These are phyloP conservation scores for Colletotrichum incanum DNA, from an alignment of 2,329 filamentous ascomycete species.

Conservation along the genomic window DNA sequence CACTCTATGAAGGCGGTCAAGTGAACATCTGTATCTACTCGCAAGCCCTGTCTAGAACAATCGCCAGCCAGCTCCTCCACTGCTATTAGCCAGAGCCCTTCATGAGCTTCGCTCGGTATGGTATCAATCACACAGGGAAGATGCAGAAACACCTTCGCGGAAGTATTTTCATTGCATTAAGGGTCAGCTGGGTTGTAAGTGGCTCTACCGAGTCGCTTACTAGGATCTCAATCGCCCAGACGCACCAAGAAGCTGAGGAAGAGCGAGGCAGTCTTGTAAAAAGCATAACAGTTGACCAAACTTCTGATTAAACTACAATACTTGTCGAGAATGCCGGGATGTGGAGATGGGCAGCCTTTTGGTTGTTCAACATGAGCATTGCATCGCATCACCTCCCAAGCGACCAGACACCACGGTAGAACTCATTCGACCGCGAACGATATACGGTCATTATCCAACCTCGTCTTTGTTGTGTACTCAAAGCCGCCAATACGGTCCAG, in stretches of 20 bases:
- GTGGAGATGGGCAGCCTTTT: neutral
- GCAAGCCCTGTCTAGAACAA: neutral
- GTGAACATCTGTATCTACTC: neutral
- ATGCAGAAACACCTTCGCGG: neutral
- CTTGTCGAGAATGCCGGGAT: neutral
- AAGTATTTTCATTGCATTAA: neutral
- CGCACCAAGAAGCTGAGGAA: neutral
- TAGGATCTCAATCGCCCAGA: no score
- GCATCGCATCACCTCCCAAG: neutral
- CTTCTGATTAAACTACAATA: neutral
- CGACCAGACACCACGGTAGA: neutral
- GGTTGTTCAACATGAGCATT: neutral
- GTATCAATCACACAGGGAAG: neutral
- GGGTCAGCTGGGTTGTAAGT: neutral
- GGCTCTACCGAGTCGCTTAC: neutral
- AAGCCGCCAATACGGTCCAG: neutral
- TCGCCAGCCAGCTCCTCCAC: neutral
- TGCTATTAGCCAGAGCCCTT: neutral
- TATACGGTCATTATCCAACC: neutral
- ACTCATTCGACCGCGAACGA: no score
- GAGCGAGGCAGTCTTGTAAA: neutral
- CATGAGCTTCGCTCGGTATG: accelerated
- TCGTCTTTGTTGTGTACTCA: neutral
- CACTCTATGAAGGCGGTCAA: neutral
- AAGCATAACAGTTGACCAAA: neutral